Base-by-base conservation (phyloP, 805 yeast genomes). In the Starmerella riodocensis region DNA sequence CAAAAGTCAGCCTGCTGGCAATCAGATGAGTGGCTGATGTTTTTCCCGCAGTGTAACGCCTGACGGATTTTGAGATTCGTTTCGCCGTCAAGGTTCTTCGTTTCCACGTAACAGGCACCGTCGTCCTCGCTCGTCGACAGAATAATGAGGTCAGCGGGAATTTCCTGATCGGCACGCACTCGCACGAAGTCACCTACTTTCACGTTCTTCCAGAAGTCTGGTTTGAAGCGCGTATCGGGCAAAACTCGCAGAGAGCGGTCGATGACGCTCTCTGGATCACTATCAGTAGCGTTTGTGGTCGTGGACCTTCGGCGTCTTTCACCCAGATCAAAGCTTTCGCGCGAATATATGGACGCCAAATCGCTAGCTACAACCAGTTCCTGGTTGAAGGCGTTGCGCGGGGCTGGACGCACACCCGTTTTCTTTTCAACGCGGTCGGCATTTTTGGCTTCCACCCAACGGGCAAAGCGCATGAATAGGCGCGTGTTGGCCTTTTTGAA, bases 61-160 rank as follows among this genome's bases (percentile, higher is more conserved):
- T 64, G 65, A 41, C 76, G 73, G 25, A 65, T 65, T 55, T 81
- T 81, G 55, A 81, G 67, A 54, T 78, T 81, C 8, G 91, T 77
- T 58, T 80, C 93, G 47, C 84, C 84, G 52, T 76, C 84, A 38
- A 77, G 61, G 51, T 78, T 78, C 49, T 76, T 76, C 8, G 84
- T 76, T 50, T 76, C 93, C 26, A 79, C 74, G 47, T 67, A 74
- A 55, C 79, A 76, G 37, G 76, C 73, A 42, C 74, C 76, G 49
- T 82, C 93, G 4, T 71, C 70, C 50, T 76, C 83, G 20, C 82
- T 74, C 0, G 88, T 75, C 6, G 84, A 66, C 21, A 81, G 60
- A 18, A 81, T 68, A 16, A 77, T 62, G 26, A 80, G 58, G 58
- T 81, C 93, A 22, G 86, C 93, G 1, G 93, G 93, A 30, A 81